Base-by-base conservation (phyloP, 352 stramenopile species). In the Thraustochytrium striatum region DNA sequence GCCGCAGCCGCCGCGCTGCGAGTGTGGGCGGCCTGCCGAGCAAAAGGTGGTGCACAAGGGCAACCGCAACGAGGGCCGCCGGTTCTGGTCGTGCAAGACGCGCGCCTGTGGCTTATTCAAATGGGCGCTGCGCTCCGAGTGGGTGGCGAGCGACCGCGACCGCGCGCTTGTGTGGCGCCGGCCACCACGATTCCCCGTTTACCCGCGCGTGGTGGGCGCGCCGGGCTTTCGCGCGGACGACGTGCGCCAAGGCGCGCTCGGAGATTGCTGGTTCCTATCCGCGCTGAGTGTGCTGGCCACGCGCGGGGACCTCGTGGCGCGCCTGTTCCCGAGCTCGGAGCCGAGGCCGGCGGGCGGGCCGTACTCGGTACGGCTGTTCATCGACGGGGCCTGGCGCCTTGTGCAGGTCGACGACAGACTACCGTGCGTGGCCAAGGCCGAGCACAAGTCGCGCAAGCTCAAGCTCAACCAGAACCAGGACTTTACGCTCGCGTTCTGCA, bases 211-310 rank as follows among this genome's bases (percentile, higher is more conserved):
- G 25, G 65, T 75, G 8, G n/a, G 16, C 7, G 25, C 13, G 13
- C 8, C 30, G 39, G 53, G 19, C 41, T 87, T 93, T 57, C 85
- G 86, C 62, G 84, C 88, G 2, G 81, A 83, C 61, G 89, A 93
- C 83, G 85, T 92, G 59, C 86, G 87, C 57, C 89, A 93, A 72
- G 89, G 89, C 43, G 84, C 72, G 9, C 83, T 89, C 30, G 89
- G 89, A 21, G 88, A 93, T 82, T 93, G 89, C 83, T 93, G 89
- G 89, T 87, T 93, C 55, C 83, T 93, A 25, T 85, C 88, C 7
- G 89, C 88, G 39, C 82, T 92, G 72, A 87, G 88, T 21, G 87
- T 87, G 43, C 85, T 90, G 41, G 86, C 87, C 59, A 86, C 90
- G 80, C 89, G 90, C 61, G 86, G 87, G 13, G 79, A 84, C 7